Percentiles rank a stretch among this genome's conserved stretches.
These are phyloP conservation scores for Pterulicium gracile DNA, from an alignment of 1,284 basidiomycete species.

Conservation along the genomic window DNA sequence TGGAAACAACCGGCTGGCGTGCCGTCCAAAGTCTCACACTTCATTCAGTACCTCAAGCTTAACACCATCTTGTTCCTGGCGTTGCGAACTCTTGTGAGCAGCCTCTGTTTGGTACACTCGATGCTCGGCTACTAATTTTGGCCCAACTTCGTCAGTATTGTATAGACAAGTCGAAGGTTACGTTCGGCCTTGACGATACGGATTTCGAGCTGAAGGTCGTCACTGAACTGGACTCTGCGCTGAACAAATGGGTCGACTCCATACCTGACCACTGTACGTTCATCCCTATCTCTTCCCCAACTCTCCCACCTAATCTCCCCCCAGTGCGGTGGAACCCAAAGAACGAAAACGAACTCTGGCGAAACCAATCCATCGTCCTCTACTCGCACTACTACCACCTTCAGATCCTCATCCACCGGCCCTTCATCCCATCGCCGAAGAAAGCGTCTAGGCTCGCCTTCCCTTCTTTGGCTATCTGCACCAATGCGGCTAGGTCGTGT, in stretches of 20 bases:
- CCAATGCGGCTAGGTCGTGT: conserved; percentile 74
- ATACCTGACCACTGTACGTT: conserved; percentile 54
- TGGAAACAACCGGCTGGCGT: conserved; percentile 50
- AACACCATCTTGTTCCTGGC: conserved; percentile 57
- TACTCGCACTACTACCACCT: conserved; percentile 63
- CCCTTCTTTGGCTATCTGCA: conserved; percentile 77
- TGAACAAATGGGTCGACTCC: conserved; percentile 70
- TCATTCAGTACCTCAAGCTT: conserved; percentile 48
- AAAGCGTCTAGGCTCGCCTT: conserved; percentile 45
- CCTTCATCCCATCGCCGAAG: conserved; percentile 66
- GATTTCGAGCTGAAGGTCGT: conserved; percentile 64
- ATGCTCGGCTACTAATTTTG: no score
- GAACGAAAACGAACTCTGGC: conserved; percentile 44
- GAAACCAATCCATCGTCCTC: conserved; percentile 60
- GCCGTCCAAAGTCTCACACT: conserved; percentile 42
- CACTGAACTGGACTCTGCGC: conserved; percentile 63
- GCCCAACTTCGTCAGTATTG: conserved; percentile 58
- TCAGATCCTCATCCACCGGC: conserved; percentile 73
- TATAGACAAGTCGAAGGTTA: conserved; percentile 55
- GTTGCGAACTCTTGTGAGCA: conserved; percentile 51
- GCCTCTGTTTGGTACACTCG: no score
- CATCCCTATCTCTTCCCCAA: background rate
- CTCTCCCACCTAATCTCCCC: background rate
- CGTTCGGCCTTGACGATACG: conserved; percentile 47
- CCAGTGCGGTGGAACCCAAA: conserved; percentile 69